These are phyloP conservation scores for Lipomyces sp. DNA, from an alignment of 805 yeast genomes.

Conservation along the genomic window DNA sequence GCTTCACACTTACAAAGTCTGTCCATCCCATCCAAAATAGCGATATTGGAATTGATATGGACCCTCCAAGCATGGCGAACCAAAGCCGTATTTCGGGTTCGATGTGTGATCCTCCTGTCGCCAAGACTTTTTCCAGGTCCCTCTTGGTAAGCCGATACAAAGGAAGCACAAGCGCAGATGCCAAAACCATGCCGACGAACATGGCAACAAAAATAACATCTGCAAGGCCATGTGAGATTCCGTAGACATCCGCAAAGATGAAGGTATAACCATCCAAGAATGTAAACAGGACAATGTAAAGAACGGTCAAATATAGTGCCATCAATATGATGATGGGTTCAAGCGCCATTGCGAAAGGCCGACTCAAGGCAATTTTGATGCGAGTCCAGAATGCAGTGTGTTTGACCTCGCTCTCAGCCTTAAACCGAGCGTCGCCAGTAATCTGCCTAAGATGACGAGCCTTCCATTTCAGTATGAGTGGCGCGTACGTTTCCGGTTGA, in stretches of 20 bases:
- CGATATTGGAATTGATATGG: constrained; percentile 53
- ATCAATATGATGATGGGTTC: constrained; percentile 63
- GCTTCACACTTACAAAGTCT: constrained; percentile 44
- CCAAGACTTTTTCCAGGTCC: constrained; percentile 17
- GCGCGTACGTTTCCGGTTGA: constrained; percentile 90
- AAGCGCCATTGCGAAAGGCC: constrained; percentile 57
- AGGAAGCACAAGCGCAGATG: constrained; percentile 22
- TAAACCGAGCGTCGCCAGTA: constrained; percentile 49
- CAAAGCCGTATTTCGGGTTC: constrained; percentile 58
- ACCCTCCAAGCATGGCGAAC: constrained; percentile 57
- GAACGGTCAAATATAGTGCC: constrained; percentile 61
- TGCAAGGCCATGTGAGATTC: constrained; percentile 44
- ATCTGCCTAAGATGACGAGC: constrained; percentile 62
- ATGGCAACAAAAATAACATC: constrained; percentile 30
- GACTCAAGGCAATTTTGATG: constrained; percentile 53
- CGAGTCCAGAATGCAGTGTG: constrained; percentile 49
- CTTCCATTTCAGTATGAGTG: constrained; percentile 70
- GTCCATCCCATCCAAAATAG: constrained; percentile 62
- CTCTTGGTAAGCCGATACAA: constrained; percentile 23
- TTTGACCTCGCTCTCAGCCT: constrained; percentile 51
- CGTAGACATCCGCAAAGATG: constrained; percentile 56
- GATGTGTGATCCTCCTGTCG: constrained; percentile 22
- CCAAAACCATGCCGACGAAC: constrained; percentile 25
- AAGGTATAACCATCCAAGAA: constrained; percentile 65
- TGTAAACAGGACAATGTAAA: constrained; percentile 61